These are phyloP conservation scores for Elsinoe batatas DNA, from an alignment of 2,329 filamentous ascomycete species.

Conservation along the genomic window DNA sequence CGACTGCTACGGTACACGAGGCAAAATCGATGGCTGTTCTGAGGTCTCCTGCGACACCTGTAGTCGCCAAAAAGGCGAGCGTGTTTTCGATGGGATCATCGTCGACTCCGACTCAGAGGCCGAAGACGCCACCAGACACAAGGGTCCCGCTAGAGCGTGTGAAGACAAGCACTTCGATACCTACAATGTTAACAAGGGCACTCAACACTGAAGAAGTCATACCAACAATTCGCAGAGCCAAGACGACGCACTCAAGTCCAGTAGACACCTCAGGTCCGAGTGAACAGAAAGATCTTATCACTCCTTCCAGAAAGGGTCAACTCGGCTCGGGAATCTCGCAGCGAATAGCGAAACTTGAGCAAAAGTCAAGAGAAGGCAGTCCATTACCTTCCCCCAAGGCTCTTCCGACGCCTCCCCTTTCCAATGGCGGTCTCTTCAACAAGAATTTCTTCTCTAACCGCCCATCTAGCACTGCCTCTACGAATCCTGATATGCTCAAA, in stretches of 20 bases:
- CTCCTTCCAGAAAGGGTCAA: constrained; percentile 50
- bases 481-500: constrained; percentile 2
- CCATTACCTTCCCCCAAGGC: constrained; percentile 14
- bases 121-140: background rate
- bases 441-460: background rate
- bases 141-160: background rate
- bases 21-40: constrained; percentile 70
- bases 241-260: background rate
- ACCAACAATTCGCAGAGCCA: background rate
- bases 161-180: background rate
- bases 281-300: background rate
- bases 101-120: background rate
- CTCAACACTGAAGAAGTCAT: background rate
- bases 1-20: constrained; percentile 70
- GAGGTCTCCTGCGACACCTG: constrained; percentile 70
- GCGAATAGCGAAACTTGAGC: constrained; percentile 56
- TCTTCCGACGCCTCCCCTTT: constrained; percentile 12
- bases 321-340: constrained; percentile 87
- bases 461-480: background rate
- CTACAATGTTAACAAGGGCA: background rate
- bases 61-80: constrained; percentile 35
- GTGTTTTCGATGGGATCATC: constrained; percentile 16
- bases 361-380: constrained; percentile 19
- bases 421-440: constrained; percentile 7
- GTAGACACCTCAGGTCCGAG: background rate